These are phyloP conservation scores for Lunasporangiospora selenospora DNA, from an alignment of 192 early-diverging fungal genomes.

Conservation along the genomic window DNA sequence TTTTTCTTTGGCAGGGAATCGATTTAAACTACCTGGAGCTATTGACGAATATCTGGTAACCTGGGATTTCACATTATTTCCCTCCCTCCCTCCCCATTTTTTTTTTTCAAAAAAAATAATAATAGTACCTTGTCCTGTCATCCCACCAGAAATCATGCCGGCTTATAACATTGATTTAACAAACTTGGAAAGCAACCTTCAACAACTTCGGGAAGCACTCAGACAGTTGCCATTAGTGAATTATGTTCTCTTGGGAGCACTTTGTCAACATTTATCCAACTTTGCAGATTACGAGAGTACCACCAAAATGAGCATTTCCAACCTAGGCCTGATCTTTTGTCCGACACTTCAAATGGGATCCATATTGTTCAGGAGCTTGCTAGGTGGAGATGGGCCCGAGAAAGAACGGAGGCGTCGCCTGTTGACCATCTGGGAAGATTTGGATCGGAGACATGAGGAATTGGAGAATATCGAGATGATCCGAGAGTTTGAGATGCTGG, in stretches of 20 bases:
- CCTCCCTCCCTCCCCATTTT: neutral
- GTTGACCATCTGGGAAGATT: constrained; percentile 19
- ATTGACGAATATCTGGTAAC: no score
- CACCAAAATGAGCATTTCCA: constrained; percentile 64
- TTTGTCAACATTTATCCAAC: constrained; percentile 57
- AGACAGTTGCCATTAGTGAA: constrained; percentile 51
- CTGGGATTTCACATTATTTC: no score
- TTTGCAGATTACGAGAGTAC: constrained; percentile 49
- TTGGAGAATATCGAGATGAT: constrained; percentile 48
- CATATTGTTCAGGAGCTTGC: constrained; percentile 57
- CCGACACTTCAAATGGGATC: constrained; percentile 61
- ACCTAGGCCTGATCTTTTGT: constrained; percentile 64
- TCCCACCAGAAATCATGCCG: constrained; percentile 40
- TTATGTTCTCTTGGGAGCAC: constrained; percentile 52
- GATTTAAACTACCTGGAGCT: no score
- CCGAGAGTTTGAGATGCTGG: constrained; percentile 34
- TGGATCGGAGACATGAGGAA: constrained; percentile 28
- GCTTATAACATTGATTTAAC: constrained; percentile 44
- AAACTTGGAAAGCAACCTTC: constrained; percentile 5
- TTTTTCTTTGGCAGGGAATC: no score
- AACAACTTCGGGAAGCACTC: constrained; percentile 22
- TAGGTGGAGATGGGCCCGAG: constrained; percentile 43
- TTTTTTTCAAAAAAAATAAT: no score
- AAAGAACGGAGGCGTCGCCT: constrained; percentile 21
- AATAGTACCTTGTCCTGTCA: constrained; percentile 54